Conservation (phyloP, 306 rosid species). For the Begonia loranthoides region DNA sequence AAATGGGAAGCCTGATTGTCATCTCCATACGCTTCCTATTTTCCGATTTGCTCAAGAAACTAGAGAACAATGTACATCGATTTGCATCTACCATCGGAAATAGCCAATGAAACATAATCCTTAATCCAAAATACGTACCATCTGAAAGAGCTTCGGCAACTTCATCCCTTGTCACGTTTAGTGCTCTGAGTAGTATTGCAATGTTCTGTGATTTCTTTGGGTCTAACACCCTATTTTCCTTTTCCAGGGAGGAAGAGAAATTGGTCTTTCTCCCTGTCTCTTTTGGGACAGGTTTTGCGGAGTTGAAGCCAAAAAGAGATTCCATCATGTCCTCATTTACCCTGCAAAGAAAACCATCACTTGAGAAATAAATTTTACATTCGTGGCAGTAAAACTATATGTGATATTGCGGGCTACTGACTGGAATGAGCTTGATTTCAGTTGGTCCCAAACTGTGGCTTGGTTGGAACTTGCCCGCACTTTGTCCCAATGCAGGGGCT, state of each 20-base stretch:
- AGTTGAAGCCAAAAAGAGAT: conserved; percentile 68
- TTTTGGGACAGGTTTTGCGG: conserved; percentile 34
- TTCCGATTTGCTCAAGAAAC: too few relatives aligned
- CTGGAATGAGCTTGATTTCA: conserved; percentile 96
- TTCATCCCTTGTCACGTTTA: conserved; percentile 88
- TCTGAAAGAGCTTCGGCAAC: conserved; percentile 87
- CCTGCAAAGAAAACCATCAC: conserved; percentile 23
- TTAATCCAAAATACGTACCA: conserved; percentile 33
- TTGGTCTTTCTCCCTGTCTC: conserved; percentile 53
- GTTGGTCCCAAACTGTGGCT: conserved; percentile 97
- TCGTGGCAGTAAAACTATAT: neutral
- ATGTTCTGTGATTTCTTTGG: conserved; percentile 97
- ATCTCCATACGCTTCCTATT: too few relatives aligned
- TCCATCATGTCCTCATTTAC: conserved; percentile 99
- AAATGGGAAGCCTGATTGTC: too few relatives aligned
- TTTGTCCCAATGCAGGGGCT: conserved; percentile 96
- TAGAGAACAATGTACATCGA: neutral
- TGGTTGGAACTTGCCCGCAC: conserved; percentile 92
- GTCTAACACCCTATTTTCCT: conserved; percentile 74
- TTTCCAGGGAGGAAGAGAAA: conserved; percentile 59
- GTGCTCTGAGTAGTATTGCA: conserved; percentile 82
- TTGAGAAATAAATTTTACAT: conserved; percentile 4
- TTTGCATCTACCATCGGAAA: neutral
- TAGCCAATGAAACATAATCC: conserved; percentile 8
- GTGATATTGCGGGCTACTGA: conserved; percentile 22